Evolutionary conservation across 73 alveolate genomes (phyloP).

Genomic region (Paramecium octaurelia): DNA sequence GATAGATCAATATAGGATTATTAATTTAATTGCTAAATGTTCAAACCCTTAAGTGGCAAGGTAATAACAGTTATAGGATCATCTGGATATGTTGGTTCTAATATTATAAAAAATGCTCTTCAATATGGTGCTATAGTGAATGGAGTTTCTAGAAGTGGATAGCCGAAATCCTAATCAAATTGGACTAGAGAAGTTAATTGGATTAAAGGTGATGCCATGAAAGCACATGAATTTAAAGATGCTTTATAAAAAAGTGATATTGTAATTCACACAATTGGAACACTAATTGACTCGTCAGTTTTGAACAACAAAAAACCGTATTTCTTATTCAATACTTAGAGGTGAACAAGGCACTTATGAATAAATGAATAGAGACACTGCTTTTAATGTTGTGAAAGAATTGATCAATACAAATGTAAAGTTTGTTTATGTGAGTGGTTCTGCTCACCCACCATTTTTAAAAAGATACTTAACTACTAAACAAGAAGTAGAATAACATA

Average conservation of each 20-base stretch:
- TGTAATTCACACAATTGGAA: slow-evolving; percentile 20
- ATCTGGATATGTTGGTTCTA: slow-evolving; percentile 35
- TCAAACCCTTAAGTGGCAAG: neutral
- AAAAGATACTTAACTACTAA: slow-evolving; percentile 50
- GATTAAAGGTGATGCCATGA: slow-evolving; percentile 50
- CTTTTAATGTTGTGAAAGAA: neutral
- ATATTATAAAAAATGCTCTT: neutral
- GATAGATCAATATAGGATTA: neutral
- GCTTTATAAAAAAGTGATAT: slow-evolving; percentile 3
- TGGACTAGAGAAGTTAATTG: slow-evolving; percentile 31
- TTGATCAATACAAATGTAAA: neutral
- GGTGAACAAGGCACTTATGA: slow-evolving; percentile 47
- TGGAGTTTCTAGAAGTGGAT: slow-evolving; percentile 46
- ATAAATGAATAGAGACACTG: slow-evolving; percentile 46
- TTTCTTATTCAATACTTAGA: neutral
- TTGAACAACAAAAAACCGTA: neutral
- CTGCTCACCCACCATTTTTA: slow-evolving; percentile 60
- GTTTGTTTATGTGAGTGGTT: slow-evolving; percentile 51
- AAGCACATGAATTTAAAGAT: neutral
- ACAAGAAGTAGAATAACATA: slow-evolving; percentile 58
- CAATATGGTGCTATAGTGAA: slow-evolving; percentile 29
- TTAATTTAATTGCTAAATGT: neutral
- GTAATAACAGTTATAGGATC: slow-evolving; percentile 32
- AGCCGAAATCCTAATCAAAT: neutral
- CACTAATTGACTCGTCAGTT: slow-evolving; percentile 25